phyloP scores from a whole-genome alignment of 805 yeast species.

The Cyberlindnera nakhonratchasimensis region DNA sequence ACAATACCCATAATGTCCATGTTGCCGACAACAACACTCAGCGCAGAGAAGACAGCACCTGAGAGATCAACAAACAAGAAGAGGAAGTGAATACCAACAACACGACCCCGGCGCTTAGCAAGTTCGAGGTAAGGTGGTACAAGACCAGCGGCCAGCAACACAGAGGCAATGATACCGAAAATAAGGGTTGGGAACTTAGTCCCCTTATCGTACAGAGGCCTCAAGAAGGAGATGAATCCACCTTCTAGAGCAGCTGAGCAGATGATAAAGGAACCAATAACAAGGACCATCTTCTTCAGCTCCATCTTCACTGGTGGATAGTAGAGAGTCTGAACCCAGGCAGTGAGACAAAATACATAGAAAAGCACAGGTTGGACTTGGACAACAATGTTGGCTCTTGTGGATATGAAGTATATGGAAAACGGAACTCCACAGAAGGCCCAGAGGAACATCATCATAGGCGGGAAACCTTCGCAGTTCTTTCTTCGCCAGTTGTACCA shows the following conservation, averaged over 20 bases:
- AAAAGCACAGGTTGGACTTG: constrained; percentile 90
- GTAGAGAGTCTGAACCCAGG: constrained; percentile 65
- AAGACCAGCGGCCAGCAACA: constrained; percentile 72
- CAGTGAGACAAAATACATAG: constrained; percentile 59
- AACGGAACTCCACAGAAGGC: constrained; percentile 76
- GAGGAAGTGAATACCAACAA: constrained; percentile 83
- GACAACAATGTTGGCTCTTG: constrained; percentile 70
- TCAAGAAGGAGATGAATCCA: constrained; percentile 69
- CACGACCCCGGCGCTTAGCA: constrained; percentile 74
- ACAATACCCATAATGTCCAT: constrained; percentile 70
- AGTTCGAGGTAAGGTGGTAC: constrained; percentile 89
- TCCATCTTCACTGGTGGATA: constrained; percentile 67
- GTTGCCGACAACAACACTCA: constrained; percentile 53
- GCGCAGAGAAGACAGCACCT: constrained; percentile 81
- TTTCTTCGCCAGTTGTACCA: constrained; percentile 68
- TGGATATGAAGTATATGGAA: constrained; percentile 72
- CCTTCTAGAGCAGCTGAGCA: constrained; percentile 57
- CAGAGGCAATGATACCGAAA: constrained; percentile 77
- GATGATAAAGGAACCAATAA: constrained; percentile 37
- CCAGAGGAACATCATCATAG: constrained; percentile 87
- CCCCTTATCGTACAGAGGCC: constrained; percentile 51
- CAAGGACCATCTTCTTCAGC: constrained; percentile 34
- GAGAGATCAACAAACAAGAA: constrained; percentile 71
- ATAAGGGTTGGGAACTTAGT: constrained; percentile 74
- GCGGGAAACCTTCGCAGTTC: constrained; percentile 84